These are phyloP conservation scores for Rubia yunnanensis DNA, from an alignment of 257 asterid species.

Conservation along the genomic window DNA sequence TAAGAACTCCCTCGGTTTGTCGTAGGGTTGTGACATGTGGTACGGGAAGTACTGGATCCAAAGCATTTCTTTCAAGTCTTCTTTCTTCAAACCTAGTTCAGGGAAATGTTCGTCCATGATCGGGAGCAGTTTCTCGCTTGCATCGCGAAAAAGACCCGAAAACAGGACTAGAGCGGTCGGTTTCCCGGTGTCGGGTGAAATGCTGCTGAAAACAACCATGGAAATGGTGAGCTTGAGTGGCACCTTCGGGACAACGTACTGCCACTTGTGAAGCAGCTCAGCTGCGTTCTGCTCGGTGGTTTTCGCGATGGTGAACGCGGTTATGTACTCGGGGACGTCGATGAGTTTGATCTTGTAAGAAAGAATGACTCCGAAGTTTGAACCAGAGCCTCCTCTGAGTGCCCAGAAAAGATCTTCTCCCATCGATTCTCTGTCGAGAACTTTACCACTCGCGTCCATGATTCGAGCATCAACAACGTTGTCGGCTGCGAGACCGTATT, in stretches of 20 bases:
- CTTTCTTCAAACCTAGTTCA: background rate
- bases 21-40: background rate
- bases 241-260: background rate
- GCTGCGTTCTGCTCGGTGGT: slow-evolving; percentile 3
- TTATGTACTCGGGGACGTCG: background rate
- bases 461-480: slow-evolving; percentile 3
- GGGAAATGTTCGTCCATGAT: slow-evolving; percentile 6
- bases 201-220: background rate
- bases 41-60: slow-evolving; percentile 4
- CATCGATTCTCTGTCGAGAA: background rate
- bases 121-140: background rate
- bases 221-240: slow-evolving; percentile 2
- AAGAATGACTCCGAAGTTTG: slow-evolving; percentile 6
- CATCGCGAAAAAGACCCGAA: background rate
- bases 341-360: background rate
- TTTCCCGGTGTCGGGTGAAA: slow-evolving; percentile 2
- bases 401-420: background rate
- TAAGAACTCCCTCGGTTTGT: background rate
- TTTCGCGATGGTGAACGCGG: background rate
- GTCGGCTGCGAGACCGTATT: slow-evolving; percentile 8
- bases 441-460: background rate
- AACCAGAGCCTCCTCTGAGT: background rate
- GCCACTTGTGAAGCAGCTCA: slow-evolving; percentile 8
- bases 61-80: background rate
- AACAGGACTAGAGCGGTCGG: background rate